A percentile compares a stretch with the other conserved stretches of the same genome.
Evolutionary conservation across 768 basidiomycete genomes (phyloP).

Genomic region (Xerocomellus chrysenteron): DNA sequence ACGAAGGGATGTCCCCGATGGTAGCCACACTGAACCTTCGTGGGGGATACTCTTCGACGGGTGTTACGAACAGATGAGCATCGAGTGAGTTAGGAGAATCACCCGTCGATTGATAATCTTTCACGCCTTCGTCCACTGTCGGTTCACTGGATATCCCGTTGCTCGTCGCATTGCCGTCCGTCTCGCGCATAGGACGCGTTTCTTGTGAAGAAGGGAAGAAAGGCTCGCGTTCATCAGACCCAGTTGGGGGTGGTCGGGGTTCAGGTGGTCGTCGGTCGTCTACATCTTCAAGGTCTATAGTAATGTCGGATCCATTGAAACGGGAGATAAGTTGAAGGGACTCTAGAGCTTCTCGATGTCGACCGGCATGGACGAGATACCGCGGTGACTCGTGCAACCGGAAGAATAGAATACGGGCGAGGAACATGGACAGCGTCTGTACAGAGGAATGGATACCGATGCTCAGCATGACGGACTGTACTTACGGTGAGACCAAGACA

Average conservation of each 20-base stretch:
- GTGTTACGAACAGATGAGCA: slow-evolving; percentile 21
- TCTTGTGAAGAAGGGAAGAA: slow-evolving; percentile 25
- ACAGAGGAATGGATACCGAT: slow-evolving; percentile 2
- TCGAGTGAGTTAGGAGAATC: slow-evolving; percentile 33
- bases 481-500: slow-evolving; percentile 80
- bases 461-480: slow-evolving; percentile 19
- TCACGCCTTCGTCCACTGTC: slow-evolving; percentile 18
- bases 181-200: background rate
- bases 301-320: slow-evolving; percentile 77
- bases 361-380: slow-evolving; percentile 86
- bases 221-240: slow-evolving; percentile 28
- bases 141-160: slow-evolving; percentile 5
- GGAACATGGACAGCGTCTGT: slow-evolving; percentile 86
- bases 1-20: slow-evolving; percentile 26
- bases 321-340: slow-evolving; percentile 80
- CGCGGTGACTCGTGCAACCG: slow-evolving; percentile 92
- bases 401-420: slow-evolving; percentile 86
- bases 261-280: slow-evolving; percentile 38
- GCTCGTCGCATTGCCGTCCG: slow-evolving; percentile 14
- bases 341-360: slow-evolving; percentile 80
- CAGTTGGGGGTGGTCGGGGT: slow-evolving; percentile 15
- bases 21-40: slow-evolving; percentile 27
- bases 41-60: slow-evolving; percentile 29
- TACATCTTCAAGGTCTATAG: slow-evolving; percentile 72
- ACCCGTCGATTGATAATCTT: slow-evolving; percentile 29